These are phyloP conservation scores for Lathyrus aphaca DNA, from an alignment of 306 rosid genomes.

Conservation along the genomic window DNA sequence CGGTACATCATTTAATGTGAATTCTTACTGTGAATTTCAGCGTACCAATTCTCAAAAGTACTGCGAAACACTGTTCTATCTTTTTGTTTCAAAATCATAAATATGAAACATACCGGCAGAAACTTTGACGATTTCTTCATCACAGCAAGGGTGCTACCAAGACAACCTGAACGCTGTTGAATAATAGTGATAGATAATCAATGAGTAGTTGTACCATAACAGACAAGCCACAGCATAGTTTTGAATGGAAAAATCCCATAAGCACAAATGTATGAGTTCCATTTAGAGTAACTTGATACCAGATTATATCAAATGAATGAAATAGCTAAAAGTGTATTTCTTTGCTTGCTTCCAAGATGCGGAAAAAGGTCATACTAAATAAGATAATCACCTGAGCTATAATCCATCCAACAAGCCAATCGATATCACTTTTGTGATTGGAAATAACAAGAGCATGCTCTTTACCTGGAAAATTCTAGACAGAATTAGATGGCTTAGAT, in stretches of 20 bases:
- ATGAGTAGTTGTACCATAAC: constrained; percentile 38
- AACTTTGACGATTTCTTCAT: constrained; percentile 91
- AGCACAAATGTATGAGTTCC: constrained; percentile 1
- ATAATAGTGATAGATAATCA: constrained; percentile 35
- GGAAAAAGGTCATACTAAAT: constrained; percentile 28
- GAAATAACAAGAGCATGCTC: constrained; percentile 85
- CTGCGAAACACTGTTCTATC: neutral
- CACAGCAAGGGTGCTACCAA: constrained; percentile 88
- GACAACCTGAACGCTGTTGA: constrained; percentile 86
- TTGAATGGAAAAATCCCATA: constrained; percentile 21
- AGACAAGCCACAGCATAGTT: constrained; percentile 17
- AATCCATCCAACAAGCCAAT: constrained; percentile 97
- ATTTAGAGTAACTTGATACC: neutral
- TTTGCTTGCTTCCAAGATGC: constrained; percentile 25
- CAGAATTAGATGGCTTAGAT: constrained; percentile 29
- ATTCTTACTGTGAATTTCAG: too few relatives aligned
- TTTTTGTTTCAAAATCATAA: constrained; percentile 25
- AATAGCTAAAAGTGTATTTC: constrained; percentile 7
- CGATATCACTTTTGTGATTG: constrained; percentile 93
- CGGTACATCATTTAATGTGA: too few relatives aligned
- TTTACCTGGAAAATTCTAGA: constrained; percentile 64
- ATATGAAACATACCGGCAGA: constrained; percentile 69
- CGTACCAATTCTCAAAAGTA: too few relatives aligned
- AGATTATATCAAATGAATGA: constrained; percentile 8
- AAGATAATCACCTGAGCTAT: constrained; percentile 76